These are phyloP conservation scores for Ulota crispa DNA, from an alignment of 225 moss, liverwort and hornwort species.

Conservation along the genomic window DNA sequence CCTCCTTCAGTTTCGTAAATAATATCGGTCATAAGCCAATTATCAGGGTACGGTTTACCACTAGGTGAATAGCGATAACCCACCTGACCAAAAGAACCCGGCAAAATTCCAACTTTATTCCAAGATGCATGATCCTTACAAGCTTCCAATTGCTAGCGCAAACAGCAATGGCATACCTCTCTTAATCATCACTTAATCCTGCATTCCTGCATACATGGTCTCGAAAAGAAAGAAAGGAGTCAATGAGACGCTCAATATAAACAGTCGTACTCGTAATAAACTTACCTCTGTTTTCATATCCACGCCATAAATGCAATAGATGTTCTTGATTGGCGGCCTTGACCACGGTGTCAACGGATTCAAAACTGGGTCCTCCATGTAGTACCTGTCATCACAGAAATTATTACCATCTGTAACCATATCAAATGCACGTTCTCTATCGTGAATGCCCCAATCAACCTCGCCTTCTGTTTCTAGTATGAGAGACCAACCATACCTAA, in stretches of 20 bases:
- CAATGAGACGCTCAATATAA: constrained; percentile 6
- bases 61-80: constrained; percentile 92
- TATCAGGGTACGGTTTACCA: constrained; percentile 93
- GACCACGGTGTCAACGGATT: constrained; percentile 99
- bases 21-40: constrained; percentile 85
- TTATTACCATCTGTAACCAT: not conserved
- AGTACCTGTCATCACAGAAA: constrained; percentile 56
- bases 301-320: constrained; percentile 94
- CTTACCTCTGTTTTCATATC: constrained; percentile 91
- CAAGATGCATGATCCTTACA: constrained; percentile 18
- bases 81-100: constrained; percentile 49
- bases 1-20: constrained; percentile 94
- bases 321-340: constrained; percentile 94
- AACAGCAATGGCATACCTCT: not conserved
- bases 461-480: not conserved
- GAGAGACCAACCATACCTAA: not conserved
- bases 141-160: not conserved
- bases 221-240: not conserved
- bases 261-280: not conserved
- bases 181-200: not conserved
- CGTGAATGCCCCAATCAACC: constrained; percentile 1
- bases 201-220: not conserved
- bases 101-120: constrained; percentile 5
- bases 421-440: not conserved
- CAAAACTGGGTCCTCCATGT: constrained; percentile 89